Conservation (phyloP, 805 yeast species). For the Ogataea corticis region DNA sequence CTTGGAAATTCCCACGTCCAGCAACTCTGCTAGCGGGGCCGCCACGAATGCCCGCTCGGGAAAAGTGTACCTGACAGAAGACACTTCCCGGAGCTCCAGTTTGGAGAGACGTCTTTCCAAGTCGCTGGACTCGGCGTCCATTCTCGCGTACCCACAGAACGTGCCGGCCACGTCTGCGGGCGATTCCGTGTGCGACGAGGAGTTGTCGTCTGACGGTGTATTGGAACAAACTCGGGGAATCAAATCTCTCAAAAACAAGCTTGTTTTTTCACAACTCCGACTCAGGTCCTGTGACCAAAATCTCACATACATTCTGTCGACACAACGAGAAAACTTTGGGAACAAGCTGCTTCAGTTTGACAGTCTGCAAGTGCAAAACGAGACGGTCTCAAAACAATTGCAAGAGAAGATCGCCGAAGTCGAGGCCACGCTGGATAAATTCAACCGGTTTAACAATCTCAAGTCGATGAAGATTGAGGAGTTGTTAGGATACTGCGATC, state of each 20-base stretch:
- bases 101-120: constrained; percentile 6
- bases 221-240: constrained; percentile 15
- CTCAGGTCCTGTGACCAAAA: constrained; percentile 20
- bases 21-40: constrained; percentile 1
- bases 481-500: constrained; percentile 59
- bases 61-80: background rate
- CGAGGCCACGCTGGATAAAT: constrained; percentile 23
- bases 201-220: constrained; percentile 10
- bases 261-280: constrained; percentile 20
- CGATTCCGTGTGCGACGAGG: constrained; percentile 7
- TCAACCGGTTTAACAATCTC: constrained; percentile 21
- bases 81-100: constrained; percentile 12
- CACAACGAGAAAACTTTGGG: constrained; percentile 24
- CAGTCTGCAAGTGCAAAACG: constrained; percentile 31
- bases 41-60: background rate
- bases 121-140: constrained; percentile 17
- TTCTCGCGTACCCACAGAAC: constrained; percentile 5
- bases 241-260: constrained; percentile 16
- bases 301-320: constrained; percentile 19
- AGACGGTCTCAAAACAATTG: constrained; percentile 20
- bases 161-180: background rate
- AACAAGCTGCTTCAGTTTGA: constrained; percentile 32
- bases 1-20: background rate
- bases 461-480: constrained; percentile 53
- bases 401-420: constrained; percentile 21